Evolutionary conservation across 306 rosid genomes (phyloP), one percentile per base, ranked within the genome.

Genomic region (Trifolium fragiferum): DNA sequence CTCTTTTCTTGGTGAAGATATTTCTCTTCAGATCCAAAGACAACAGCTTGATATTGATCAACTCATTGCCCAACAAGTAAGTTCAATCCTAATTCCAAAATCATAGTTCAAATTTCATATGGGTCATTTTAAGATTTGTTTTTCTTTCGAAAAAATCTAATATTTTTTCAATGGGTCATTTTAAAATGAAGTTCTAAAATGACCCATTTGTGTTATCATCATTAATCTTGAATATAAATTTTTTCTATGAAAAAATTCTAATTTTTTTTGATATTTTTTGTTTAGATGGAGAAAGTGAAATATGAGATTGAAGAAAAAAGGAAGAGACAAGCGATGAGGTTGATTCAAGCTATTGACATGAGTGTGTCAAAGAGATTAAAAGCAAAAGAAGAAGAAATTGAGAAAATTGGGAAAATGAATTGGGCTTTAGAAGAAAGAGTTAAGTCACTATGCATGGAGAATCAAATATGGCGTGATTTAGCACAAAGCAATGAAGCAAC

Each of bases 401-500:
- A 86, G 8, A 94, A 84, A 74, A 89, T 94, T 5, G 88, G 89
- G 2, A 91, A 87, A 49, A 37, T 92, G 30, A 94, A 94, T 37
- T 91, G 97, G 97, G 95, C 87, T 0, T 11, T 94, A 4, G 93
- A 90, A 47, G 97, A 94, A 33, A 75, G 75, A 19, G 90, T 91
- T 0, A 91, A 91, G 41, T 76, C 89, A 0, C 70, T 94, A 0
- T 83, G 86, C 59, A 55, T 87, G 0, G 98, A 94, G 76, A 94
- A 94, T 44, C 93, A 94, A 51, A 74, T 91, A 46, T 94, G 98
- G 98, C 88, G 96, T 2, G 96, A 94, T 4, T 27, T 94, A 15
- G 99, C 99, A 0, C 96, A 90, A 43, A 83, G 84, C 46, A 91
- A 91, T 81, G 97, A 94, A 44, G 99, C 92, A 19, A 86, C 97